Base-by-base conservation (phyloP, 352 stramenopile genomes). In the Pythium plurisporium region DNA sequence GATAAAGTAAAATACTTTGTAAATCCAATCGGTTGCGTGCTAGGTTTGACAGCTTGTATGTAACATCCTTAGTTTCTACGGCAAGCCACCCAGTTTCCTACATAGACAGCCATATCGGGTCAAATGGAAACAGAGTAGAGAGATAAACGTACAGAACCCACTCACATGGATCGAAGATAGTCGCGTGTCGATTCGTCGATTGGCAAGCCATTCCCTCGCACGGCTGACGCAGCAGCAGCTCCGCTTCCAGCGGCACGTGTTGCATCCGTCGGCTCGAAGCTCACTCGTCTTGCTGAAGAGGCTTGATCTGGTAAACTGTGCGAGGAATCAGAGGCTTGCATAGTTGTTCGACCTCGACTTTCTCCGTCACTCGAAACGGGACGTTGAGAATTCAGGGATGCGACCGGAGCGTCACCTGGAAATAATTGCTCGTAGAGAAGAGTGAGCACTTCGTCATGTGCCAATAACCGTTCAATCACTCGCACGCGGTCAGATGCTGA, bases 371-470 rank as follows among this genome's bases (percentile, higher is more conserved):
- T 62, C 12, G 55, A 61, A 3, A 33, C 25, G 3, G 62, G 54
- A 7, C 54, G 61, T 29, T 63, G 46, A 15, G 30, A 23, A 22
- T 42, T 37, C 14, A 3, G 19, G 38, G 17, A 44, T 4, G 7
- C 33, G 19, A 47, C 27, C 27, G 27, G 19, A 3, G 26, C 15
- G 5, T 59, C 49, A n/a, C 27, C 49, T 23, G 79, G 80, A 46
- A 95, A 93, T n/a, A 93, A 38, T 4, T 90, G 74, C 30, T 72
- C 77, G 44, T 94, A 89, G 30, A 95, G 43, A 30, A 89, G 73
- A 0, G 72, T 76, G 17, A 95, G 61, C 33, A 94, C 82, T 67
- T 92, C 76, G 36, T 94, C 83, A 27, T 94, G 80, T 3, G 82
- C 73, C 31, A 95, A 49, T 14, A 95, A 69, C 2, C 78, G 68